Base-by-base conservation (phyloP, 148 eudicot species). In the Vaccinium myrtillus region DNA sequence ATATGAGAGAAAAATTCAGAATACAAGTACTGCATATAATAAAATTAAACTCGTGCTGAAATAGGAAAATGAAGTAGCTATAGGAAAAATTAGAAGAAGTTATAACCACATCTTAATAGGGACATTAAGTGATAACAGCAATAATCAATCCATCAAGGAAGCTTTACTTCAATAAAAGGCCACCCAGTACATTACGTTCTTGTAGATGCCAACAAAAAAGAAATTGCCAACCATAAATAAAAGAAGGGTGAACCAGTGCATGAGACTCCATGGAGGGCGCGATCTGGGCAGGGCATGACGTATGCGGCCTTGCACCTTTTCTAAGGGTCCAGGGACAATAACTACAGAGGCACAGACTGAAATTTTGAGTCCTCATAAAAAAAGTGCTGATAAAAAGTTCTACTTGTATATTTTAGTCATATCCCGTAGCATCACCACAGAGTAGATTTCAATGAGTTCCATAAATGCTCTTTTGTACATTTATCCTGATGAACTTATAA, bases 371-470 rank as follows among this genome's bases (percentile, higher is more conserved):
- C 63, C 21, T 58, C 63, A 9, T 51, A 51, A 63, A 12, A 63
- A 63, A 63, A 63, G 69, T 2, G 27, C 69, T 63, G 30, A 63
- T 63, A 63, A 25, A 65, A 23, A 9, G 71, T 27, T 69, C 14
- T 32, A 32, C 10, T 74, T 43, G 2, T 7, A 18, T 74, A 15
- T 46, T 21, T n/a, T 4, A 19, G 48, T 43, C 16, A 15, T 15
- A 15, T 73, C 7, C 32, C 9, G 8, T 73, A 48, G 78, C 25
- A 19, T 43, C 78, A 43, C 51, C 8, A 8, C 53, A 76, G 13
- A 76, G 79, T 48, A 18, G n/a, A 76, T 76, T 48, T 49, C 51
- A 76, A 76, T 55, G 49, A 48, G 74, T 81, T 63, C 16, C 8
- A 12, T n/a, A 18, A 39, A 61, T 59, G 74, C 8, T 39, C 21